Percentiles rank a stretch among this genome's conserved stretches.
Evolutionary conservation across 2,329 filamentous ascomycete species (phyloP).

Genomic region (Scolecobasidium constrictum): DNA sequence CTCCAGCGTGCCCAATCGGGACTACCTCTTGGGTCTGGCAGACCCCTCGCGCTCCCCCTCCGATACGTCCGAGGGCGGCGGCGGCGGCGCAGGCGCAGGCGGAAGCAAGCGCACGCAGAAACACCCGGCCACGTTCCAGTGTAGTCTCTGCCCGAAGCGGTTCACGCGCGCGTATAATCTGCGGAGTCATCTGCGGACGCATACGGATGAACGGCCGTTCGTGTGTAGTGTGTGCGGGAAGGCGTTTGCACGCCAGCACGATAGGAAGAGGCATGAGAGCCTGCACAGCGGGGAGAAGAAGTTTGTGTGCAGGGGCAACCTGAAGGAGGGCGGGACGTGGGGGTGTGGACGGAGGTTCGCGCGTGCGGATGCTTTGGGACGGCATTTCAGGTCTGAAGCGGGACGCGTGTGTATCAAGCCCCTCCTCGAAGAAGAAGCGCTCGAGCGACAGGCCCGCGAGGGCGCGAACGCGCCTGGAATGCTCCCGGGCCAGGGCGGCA

Average conservation of each 20-base stretch:
- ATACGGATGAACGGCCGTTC: conserved; percentile 94
- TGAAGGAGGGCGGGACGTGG: conserved; percentile 77
- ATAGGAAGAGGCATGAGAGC: conserved; percentile 93
- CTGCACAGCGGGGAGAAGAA: conserved; percentile 97
- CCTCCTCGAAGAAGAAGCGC: conserved; percentile 87
- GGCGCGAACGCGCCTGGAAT: conserved; percentile 2
- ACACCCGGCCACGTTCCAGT: conserved; percentile 95
- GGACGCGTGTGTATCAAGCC: conserved; percentile 95
- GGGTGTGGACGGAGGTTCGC: conserved; percentile 90
- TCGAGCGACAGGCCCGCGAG: conserved; percentile 40
- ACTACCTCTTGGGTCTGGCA: conserved; percentile 81
- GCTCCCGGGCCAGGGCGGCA: conserved; percentile 2
- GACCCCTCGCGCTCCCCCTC: conserved; percentile 73
- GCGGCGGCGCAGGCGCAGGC: conserved; percentile 12
- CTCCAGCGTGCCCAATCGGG: conserved; percentile 45
- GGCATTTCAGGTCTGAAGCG: conserved; percentile 92
- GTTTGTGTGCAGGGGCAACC: conserved; percentile 87
- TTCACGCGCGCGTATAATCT: conserved; percentile 97
- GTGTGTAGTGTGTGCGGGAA: conserved; percentile 96
- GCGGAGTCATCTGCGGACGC: conserved; percentile 86
- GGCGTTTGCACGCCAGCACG: conserved; percentile 93
- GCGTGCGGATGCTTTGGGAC: conserved; percentile 83
- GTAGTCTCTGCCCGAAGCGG: conserved; percentile 81
- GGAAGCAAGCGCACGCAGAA: conserved; percentile 79
- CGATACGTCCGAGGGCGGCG: conserved; percentile 18